Evolutionary conservation across 306 rosid species (phyloP).

Genomic region (Castanea mollissima): DNA sequence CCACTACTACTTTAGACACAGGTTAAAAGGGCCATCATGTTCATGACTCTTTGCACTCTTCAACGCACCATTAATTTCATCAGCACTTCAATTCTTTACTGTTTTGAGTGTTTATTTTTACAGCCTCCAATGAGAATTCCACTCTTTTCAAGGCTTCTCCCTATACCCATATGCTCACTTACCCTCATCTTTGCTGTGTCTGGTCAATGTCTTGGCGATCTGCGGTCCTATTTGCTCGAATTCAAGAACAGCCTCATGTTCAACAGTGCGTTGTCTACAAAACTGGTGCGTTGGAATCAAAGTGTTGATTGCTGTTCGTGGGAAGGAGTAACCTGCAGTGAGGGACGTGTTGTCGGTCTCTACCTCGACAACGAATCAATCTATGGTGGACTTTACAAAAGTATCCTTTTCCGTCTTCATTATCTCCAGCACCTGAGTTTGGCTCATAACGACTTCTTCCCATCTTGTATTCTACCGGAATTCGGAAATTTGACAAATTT

Average conservation of each 20-base stretch:
- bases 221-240: slow-evolving; percentile 14
- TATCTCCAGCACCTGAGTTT: background rate
- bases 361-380: background rate
- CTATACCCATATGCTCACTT: background rate
- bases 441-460: slow-evolving; percentile 1
- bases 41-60: background rate
- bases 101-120: background rate
- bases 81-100: background rate
- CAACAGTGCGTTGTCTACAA: no score
- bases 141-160: slow-evolving; percentile 23
- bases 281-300: slow-evolving; percentile 20
- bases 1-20: fast-evolving
- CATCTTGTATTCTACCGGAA: background rate
- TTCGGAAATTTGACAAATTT: slow-evolving; percentile 31
- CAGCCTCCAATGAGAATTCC: slow-evolving; percentile 27
- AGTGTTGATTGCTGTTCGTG: slow-evolving; percentile 29
- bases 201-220: slow-evolving; percentile 23
- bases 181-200: background rate
- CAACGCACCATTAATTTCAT: background rate
- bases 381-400: background rate
- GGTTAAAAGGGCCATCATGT: background rate
- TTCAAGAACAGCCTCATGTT: background rate
- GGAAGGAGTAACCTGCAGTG: slow-evolving; percentile 32
- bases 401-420: background rate
- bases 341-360: background rate